phyloP scores from a whole-genome alignment of 2,329 filamentous ascomycete species.

The Exophiala oligosperma region DNA sequence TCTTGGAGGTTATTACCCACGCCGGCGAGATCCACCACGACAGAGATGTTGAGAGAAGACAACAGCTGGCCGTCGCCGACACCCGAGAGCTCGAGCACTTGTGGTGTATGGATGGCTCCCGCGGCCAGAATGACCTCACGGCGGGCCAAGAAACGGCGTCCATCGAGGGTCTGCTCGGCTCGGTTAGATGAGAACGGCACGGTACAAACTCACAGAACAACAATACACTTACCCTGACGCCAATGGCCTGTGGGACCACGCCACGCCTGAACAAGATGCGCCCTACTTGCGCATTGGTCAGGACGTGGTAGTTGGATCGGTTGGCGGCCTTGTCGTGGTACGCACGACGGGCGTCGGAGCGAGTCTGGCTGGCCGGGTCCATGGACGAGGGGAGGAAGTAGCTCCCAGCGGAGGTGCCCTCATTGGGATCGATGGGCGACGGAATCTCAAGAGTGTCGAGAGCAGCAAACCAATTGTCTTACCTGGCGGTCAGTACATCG shows the following conservation, averaged over 20 bases:
- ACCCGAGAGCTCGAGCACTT: conserved; percentile 53
- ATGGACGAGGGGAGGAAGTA: conserved; percentile 40
- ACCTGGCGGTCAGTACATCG: background rate
- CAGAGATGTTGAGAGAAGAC: conserved; percentile 39
- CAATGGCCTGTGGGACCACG: conserved; percentile 4
- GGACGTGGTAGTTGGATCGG: conserved; percentile 38
- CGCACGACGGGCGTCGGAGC: conserved; percentile 42
- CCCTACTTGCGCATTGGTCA: conserved; percentile 35
- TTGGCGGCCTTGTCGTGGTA: conserved; percentile 39
- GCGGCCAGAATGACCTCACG: conserved; percentile 48
- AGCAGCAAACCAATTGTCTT: conserved; percentile 36
- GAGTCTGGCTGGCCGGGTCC: conserved; percentile 38
- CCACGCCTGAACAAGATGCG: conserved; percentile 32
- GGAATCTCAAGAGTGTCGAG: conserved; percentile 40
- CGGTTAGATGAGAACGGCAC: background rate
- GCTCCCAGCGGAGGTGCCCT: conserved; percentile 38
- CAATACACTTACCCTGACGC: conserved; percentile 10
- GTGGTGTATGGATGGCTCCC: conserved; percentile 42
- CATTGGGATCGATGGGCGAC: conserved; percentile 39
- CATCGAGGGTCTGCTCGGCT: background rate
- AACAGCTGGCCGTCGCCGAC: conserved; percentile 45
- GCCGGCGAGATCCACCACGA: conserved; percentile 47
- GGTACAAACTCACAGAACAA: background rate
- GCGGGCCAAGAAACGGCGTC: conserved; percentile 31
- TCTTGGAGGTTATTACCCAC: conserved; percentile 46